phyloP scores from a whole-genome alignment of 495 filamentous ascomycete genomes.

The Penicillium nucicola region DNA sequence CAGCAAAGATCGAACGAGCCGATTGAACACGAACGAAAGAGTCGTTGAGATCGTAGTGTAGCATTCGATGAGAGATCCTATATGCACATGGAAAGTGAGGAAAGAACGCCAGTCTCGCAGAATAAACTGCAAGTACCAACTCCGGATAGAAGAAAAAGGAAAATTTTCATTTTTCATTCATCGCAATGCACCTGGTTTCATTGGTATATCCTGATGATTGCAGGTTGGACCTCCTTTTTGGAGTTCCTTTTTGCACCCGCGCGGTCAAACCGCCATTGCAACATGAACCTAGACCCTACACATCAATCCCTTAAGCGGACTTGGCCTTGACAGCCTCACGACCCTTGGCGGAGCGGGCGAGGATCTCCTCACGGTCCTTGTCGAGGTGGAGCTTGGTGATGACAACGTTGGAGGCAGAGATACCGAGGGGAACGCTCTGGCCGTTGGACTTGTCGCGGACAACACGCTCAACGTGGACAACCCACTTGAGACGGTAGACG shows the following conservation, averaged over 20 bases:
- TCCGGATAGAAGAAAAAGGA: conserved; percentile 14
- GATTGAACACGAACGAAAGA: not conserved
- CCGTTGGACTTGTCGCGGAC: conserved; percentile 92
- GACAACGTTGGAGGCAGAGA: conserved; percentile 89
- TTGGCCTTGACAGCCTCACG: conserved; percentile 54
- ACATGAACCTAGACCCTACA: conserved; percentile 35
- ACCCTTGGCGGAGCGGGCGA: conserved; percentile 75
- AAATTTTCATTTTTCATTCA: conserved; percentile 30
- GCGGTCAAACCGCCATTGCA: conserved; percentile 36
- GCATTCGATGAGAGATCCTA: conserved; percentile 7
- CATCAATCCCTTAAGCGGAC: conserved; percentile 33
- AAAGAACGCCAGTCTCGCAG: conserved; percentile 4
- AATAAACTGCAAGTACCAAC: conserved; percentile 2
- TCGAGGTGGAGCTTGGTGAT: conserved; percentile 98
- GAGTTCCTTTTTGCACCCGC: conserved; percentile 37
- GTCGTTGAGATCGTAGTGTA: conserved; percentile 1
- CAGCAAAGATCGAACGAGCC: not conserved
- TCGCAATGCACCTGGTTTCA: conserved; percentile 30
- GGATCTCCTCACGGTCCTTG: conserved; percentile 94
- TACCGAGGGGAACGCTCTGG: conserved; percentile 81
- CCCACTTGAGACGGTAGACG: conserved; percentile 97
- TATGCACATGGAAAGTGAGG: conserved; percentile 3
- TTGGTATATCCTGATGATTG: conserved; percentile 28
- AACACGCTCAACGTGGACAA: conserved; percentile 87
- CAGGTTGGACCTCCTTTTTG: conserved; percentile 28